A percentile compares a stretch with the other conserved stretches of the same genome.
These are phyloP conservation scores for Tulasnella sp. DNA, from an alignment of 768 basidiomycete species.

Conservation along the genomic window DNA sequence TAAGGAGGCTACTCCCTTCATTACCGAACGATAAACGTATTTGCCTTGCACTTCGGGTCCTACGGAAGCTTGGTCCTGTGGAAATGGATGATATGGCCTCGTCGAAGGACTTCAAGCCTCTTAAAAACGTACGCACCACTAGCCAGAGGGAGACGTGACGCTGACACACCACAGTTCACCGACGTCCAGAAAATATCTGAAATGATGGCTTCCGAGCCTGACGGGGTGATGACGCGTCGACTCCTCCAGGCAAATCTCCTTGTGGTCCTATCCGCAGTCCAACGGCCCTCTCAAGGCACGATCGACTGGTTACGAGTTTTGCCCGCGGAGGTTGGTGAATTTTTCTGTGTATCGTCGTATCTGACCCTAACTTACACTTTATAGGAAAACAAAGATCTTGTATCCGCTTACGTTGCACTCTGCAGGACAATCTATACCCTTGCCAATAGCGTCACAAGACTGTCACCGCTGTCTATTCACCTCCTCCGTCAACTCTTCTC, in stretches of 20 bases:
- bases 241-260: slow-evolving; percentile 50
- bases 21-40: no score
- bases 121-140: background rate
- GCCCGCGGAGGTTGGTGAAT: background rate
- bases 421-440: slow-evolving; percentile 53
- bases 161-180: slow-evolving; percentile 30
- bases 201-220: slow-evolving; percentile 46
- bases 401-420: slow-evolving; percentile 42
- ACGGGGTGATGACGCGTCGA: slow-evolving; percentile 40
- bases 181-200: slow-evolving; percentile 36
- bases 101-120: no score
- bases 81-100: no score
- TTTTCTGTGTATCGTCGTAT: background rate
- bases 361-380: background rate
- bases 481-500: slow-evolving; percentile 56
- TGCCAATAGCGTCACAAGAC: slow-evolving; percentile 43
- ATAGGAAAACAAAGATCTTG: background rate
- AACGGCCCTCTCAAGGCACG: slow-evolving; percentile 30
- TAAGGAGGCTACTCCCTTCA: no score
- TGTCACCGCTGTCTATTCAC: slow-evolving; percentile 39
- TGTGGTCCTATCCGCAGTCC: slow-evolving; percentile 38
- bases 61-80: no score
- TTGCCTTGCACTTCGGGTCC: no score
- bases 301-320: slow-evolving; percentile 44
- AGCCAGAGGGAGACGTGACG: background rate